Percentiles rank a stretch among this genome's conserved stretches.
Evolutionary conservation across 441 rosid species (phyloP).

Genomic region (Pelargonium australe): DNA sequence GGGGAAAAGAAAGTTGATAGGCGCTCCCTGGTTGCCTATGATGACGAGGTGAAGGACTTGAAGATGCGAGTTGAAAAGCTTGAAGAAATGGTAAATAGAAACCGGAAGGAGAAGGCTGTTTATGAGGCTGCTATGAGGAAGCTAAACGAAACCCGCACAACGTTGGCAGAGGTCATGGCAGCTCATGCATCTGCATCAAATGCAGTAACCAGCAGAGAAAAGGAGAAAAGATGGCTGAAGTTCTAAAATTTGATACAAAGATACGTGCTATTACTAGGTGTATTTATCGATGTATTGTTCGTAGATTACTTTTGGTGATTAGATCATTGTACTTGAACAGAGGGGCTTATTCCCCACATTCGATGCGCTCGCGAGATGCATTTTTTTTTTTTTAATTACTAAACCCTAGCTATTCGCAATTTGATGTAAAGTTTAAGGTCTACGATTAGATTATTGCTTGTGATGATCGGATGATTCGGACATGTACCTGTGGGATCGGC

Average conservation of each 20-base stretch:
- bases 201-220: constrained; percentile 62
- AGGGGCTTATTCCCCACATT: too few species aligned
- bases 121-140: constrained; percentile 73
- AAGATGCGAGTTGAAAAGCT: constrained; percentile 49
- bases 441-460: too few species aligned
- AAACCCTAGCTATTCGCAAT: too few species aligned
- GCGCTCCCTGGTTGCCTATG: constrained; percentile 58
- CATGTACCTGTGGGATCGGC: too few species aligned
- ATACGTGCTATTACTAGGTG: too few species aligned
- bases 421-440: too few species aligned
- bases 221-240: constrained; percentile 90
- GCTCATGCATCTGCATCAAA: constrained; percentile 65
- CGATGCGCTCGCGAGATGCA: too few species aligned
- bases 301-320: too few species aligned
- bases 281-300: too few species aligned
- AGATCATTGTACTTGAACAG: too few species aligned
- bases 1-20: constrained; percentile 61
- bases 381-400: too few species aligned
- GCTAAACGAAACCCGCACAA: constrained; percentile 55
- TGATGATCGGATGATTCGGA: too few species aligned
- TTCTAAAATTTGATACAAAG: constrained; percentile 33
- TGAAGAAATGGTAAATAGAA: constrained; percentile 75
- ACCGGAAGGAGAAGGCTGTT: constrained; percentile 61
- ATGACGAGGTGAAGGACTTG: constrained; percentile 68
- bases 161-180: constrained; percentile 67